A percentile compares a stretch with the other conserved stretches of the same genome.
Conservation (phyloP, 345 rosid genomes). For the Gossypium sturtianum region DNA sequence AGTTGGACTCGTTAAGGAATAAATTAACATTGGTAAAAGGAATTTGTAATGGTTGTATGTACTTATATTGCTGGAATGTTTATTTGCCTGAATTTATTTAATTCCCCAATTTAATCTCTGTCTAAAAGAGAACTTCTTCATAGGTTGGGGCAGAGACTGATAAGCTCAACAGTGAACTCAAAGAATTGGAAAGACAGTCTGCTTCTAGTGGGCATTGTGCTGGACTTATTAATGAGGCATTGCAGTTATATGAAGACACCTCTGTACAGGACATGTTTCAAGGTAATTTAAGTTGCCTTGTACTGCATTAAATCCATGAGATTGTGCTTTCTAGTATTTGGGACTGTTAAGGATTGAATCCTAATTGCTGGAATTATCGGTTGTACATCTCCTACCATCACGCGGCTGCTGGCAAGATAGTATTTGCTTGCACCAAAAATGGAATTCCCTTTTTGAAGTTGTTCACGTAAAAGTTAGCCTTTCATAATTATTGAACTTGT, state of each 20-base stretch:
- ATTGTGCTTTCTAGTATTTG: background rate
- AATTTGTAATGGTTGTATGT: background rate
- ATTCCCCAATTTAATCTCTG: background rate
- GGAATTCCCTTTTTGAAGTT: background rate
- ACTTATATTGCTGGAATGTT: background rate
- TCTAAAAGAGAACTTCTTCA: conserved; percentile 13
- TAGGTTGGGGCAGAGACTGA: conserved; percentile 59
- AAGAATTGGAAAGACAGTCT: conserved; percentile 46
- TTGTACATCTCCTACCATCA: background rate
- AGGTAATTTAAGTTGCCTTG: conserved; percentile 38
- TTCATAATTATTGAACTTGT: background rate
- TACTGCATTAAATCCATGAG: background rate
- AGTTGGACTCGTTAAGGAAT: conserved; percentile 57
- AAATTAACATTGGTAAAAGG: conserved; percentile 57
- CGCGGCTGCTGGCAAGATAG: background rate
- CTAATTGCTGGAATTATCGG: background rate
- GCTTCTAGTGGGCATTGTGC: conserved; percentile 37
- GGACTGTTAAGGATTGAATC: background rate
- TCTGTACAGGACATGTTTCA: conserved; percentile 42
- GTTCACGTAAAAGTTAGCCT: background rate
- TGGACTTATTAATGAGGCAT: conserved; percentile 46
- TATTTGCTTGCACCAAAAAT: background rate
- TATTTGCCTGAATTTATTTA: background rate
- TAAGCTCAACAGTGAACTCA: conserved; percentile 55
- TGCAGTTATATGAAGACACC: conserved; percentile 41